Conservation (phyloP, 1,284 basidiomycete species). For the Moniliophthora roreri region DNA sequence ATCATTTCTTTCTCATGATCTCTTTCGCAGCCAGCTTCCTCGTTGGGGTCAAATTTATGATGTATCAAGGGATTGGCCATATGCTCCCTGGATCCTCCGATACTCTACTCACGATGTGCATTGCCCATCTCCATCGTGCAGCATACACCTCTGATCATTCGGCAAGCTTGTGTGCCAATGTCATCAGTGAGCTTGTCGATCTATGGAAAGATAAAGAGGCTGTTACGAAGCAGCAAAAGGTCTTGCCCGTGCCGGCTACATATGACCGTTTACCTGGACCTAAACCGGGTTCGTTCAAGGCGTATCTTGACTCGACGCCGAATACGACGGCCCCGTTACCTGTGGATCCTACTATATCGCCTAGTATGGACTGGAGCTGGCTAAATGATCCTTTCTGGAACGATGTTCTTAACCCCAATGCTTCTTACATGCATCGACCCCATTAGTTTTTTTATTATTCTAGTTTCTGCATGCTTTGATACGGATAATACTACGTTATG, state of each 20-base stretch:
- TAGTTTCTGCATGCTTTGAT: too few relatives aligned
- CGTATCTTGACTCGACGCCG: neutral
- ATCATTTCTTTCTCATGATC: conserved; percentile 13
- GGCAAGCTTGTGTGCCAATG: neutral
- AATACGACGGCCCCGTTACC: neutral
- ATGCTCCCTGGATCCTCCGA: conserved; percentile 10
- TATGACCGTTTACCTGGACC: neutral
- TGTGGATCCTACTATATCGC: neutral
- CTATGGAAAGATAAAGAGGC: neutral
- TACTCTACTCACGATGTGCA: neutral
- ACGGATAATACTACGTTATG: too few relatives aligned
- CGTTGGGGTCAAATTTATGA: conserved; percentile 13
- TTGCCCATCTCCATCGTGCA: neutral
- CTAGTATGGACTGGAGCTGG: neutral
- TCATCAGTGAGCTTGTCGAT: neutral
- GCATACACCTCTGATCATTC: neutral
- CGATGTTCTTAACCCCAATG: neutral
- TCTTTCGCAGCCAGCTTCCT: conserved; percentile 14
- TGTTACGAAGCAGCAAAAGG: neutral
- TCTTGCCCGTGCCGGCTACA: neutral
- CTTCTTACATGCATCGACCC: too few relatives aligned
- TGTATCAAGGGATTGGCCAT: conserved; percentile 1
- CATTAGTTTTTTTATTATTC: too few relatives aligned
- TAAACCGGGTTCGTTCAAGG: neutral
- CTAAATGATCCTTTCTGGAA: conserved; percentile 3